Evolutionary conservation across 352 stramenopile genomes (phyloP), one percentile per base, ranked within the genome.

Genomic region (Pseudoperonospora humuli): DNA sequence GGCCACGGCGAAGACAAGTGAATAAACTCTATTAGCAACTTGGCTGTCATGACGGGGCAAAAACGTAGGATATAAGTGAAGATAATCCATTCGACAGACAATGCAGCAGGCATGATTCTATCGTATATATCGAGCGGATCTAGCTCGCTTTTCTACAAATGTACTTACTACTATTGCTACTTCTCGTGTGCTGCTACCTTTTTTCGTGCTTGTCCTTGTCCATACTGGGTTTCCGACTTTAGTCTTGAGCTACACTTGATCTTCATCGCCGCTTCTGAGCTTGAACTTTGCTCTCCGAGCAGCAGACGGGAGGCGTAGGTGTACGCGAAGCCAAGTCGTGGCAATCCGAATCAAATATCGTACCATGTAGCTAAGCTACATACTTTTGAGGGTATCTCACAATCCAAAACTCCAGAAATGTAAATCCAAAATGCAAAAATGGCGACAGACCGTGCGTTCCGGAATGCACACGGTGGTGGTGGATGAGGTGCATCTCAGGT

Each of bases 81-180:
- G n/a, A n/a, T n/a, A n/a, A n/a, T n/a, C n/a, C n/a, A n/a, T n/a
- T n/a, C n/a, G n/a, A n/a, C n/a, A n/a, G n/a, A 53, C 26, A 45
- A 63, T 54, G 52, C 46, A 50, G 35, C 47, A 14, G 26, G 54
- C 54, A 58, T 61, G 43, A 52, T 49, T 68, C 58, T 68, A 68
- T 64, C 50, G 54, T 64, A 64, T 64, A 68, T 68, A 61, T 54
- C 60, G 37, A 41, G 52, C 40, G 44, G 34, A 34, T 42, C 38
- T 29, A 38, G 57, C 48, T 54, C 64, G 54, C 50, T 65, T 65
- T 69, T 69, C 55, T 64, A 65, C 54, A 62, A 65, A 65, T 69
- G 59, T 69, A 69, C 54, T 68, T 67, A 57, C 53, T 67, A 67
- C 48, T 63, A 40, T 54, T 67, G 57, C 53, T 64, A 51, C 54